Conservation (phyloP, 2,329 filamentous ascomycete genomes). For the Fusarium verrucosum region DNA sequence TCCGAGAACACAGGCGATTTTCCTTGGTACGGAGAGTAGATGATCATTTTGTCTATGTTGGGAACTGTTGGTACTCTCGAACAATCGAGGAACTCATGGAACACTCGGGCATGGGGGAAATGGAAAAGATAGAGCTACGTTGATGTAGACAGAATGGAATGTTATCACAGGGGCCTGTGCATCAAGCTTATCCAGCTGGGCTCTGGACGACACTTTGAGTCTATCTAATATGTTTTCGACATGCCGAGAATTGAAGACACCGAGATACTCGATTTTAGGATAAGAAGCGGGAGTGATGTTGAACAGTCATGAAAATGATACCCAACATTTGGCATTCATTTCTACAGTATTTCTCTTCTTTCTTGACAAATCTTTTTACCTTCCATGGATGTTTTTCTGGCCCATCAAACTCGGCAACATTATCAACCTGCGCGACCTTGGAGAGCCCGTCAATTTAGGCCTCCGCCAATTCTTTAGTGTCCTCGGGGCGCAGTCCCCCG, state of each 20-base stretch:
- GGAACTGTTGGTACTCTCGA: neutral
- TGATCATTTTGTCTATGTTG: neutral
- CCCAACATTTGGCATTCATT: neutral
- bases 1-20: neutral
- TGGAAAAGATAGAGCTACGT: neutral
- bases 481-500: neutral
- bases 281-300: constrained; percentile 30
- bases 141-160: neutral
- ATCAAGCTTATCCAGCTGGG: constrained; percentile 58
- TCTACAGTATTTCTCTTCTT: neutral
- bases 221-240: constrained; percentile 58
- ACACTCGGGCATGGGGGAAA: neutral
- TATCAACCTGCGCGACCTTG: constrained; percentile 3
- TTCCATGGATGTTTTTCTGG: neutral
- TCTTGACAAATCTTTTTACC: neutral
- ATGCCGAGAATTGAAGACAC: constrained; percentile 53
- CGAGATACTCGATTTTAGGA: constrained; percentile 56
- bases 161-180: constrained; percentile 48
- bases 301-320: constrained; percentile 4
- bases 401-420: neutral
- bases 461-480: constrained; percentile 10
- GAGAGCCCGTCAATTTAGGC: constrained; percentile 2
- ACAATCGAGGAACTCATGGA: neutral
- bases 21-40: neutral
- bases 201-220: constrained; percentile 57